These are phyloP conservation scores for Cordyceps cicadae DNA, from an alignment of 2,329 filamentous ascomycete genomes.

Conservation along the genomic window DNA sequence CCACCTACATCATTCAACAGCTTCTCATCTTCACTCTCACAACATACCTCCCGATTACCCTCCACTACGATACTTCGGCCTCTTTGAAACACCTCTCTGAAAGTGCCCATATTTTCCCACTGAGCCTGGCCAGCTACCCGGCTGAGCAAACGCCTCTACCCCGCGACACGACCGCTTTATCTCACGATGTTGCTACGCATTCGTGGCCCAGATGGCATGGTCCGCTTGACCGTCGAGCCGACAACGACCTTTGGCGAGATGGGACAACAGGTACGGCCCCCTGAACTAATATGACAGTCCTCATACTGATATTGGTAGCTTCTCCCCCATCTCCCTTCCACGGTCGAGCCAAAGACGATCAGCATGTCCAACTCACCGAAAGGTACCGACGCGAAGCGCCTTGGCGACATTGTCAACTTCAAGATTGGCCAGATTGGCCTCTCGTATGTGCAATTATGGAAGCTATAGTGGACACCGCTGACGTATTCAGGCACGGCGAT, in stretches of 20 bases:
- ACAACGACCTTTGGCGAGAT: conserved; percentile 63
- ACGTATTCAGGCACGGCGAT: conserved; percentile 64
- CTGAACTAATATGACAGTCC: not conserved
- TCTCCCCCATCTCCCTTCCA: conserved; percentile 49
- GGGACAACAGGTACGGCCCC: conserved; percentile 38
- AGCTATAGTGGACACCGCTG: conserved; percentile 19
- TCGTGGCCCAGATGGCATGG: conserved; percentile 86
- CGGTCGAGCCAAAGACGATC: conserved; percentile 52
- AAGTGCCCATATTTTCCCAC: too few relatives aligned
- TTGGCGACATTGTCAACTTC: conserved; percentile 50
- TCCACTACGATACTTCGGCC: not conserved
- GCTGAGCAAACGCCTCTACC: not conserved
- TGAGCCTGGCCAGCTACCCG: conserved; percentile 4
- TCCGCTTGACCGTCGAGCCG: conserved; percentile 71
- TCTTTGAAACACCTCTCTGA: not conserved
- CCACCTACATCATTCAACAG: conserved; percentile 3
- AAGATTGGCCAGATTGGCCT: conserved; percentile 52
- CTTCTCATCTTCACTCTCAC: not conserved
- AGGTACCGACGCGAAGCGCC: conserved; percentile 48
- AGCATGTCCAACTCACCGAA: conserved; percentile 54
- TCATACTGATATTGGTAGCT: conserved; percentile 35
- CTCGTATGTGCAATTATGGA: conserved; percentile 32
- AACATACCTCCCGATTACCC: not conserved
- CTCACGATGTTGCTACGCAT: conserved; percentile 72
- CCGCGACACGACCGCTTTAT: not conserved